phyloP scores from a whole-genome alignment of 2,329 filamentous ascomycete genomes.

The Podosphaera xanthii region DNA sequence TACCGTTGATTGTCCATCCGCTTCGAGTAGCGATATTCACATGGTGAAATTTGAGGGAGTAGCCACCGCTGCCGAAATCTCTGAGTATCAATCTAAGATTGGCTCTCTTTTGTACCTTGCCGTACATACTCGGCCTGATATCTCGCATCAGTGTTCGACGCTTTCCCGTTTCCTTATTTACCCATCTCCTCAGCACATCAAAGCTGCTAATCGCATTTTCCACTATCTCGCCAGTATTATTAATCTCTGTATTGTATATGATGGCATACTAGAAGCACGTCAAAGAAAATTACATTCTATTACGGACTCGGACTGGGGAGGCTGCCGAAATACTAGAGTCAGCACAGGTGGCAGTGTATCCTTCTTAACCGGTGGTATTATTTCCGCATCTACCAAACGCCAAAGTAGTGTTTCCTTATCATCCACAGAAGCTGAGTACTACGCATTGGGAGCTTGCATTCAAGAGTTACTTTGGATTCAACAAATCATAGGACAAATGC shows the following conservation, averaged over 20 bases:
- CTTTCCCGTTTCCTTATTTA: too few species aligned
- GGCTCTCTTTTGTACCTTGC: not conserved
- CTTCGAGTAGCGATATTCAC: not conserved
- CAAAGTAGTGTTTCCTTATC: not conserved
- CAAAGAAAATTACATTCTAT: not conserved
- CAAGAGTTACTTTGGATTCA: not conserved
- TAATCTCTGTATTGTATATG: not conserved
- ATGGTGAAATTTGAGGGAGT: not conserved
- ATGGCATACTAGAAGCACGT: not conserved
- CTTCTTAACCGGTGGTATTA: not conserved
- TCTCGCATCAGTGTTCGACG: not conserved
- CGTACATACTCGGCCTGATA: not conserved
- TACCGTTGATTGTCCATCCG: too few species aligned
- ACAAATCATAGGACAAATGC: not conserved
- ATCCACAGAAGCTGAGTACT: not conserved
- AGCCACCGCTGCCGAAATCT: not conserved
- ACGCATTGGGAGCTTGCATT: not conserved
- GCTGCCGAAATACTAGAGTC: not conserved
- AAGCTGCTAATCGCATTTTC: not conserved
- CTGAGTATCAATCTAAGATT: not conserved
- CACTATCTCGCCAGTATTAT: not conserved
- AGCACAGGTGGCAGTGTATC: not conserved
- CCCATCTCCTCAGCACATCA: not conserved
- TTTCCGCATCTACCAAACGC: not conserved
- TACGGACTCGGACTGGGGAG: not conserved